A percentile compares a stretch with the other conserved stretches of the same genome.
Conservation (phyloP, 2,329 filamentous ascomycete genomes). For the Monosporascus cannonballus region DNA sequence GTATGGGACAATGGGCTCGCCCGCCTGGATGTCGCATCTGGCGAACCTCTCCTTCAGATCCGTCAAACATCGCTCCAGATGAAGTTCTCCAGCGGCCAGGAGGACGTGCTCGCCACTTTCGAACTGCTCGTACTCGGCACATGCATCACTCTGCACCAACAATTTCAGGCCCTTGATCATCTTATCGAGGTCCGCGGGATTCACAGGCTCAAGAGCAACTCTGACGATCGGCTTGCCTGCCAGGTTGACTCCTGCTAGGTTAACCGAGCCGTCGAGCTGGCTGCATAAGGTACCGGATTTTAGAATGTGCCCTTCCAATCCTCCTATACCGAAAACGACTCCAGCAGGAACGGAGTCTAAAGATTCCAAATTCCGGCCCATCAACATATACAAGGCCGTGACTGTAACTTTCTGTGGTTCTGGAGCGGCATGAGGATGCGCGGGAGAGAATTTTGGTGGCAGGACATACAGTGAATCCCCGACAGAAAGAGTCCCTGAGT, state of each 20-base stretch:
- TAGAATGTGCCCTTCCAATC: conserved; percentile 86
- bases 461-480: conserved; percentile 89
- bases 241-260: conserved; percentile 78
- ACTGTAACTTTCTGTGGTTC: conserved; percentile 78
- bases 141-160: conserved; percentile 90
- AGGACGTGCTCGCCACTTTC: conserved; percentile 92
- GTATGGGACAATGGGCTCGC: conserved; percentile 92
- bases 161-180: conserved; percentile 86
- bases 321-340: conserved; percentile 90
- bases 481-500: conserved; percentile 82
- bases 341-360: conserved; percentile 83
- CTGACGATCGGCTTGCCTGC: conserved; percentile 87
- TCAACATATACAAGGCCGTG: conserved; percentile 86
- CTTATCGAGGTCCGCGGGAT: conserved; percentile 85
- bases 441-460: conserved; percentile 87
- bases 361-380: conserved; percentile 83
- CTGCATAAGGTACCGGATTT: conserved; percentile 95
- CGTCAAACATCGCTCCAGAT: conserved; percentile 88
- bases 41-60: conserved; percentile 91
- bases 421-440: conserved; percentile 63
- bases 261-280: conserved; percentile 77
- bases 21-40: conserved; percentile 88
- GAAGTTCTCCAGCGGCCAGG: conserved; percentile 86
- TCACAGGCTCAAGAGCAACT: conserved; percentile 88
- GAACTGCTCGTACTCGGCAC: conserved; percentile 91